These are phyloP conservation scores for Trichophyton equinum DNA, from an alignment of 2,329 filamentous ascomycete species.

Conservation along the genomic window DNA sequence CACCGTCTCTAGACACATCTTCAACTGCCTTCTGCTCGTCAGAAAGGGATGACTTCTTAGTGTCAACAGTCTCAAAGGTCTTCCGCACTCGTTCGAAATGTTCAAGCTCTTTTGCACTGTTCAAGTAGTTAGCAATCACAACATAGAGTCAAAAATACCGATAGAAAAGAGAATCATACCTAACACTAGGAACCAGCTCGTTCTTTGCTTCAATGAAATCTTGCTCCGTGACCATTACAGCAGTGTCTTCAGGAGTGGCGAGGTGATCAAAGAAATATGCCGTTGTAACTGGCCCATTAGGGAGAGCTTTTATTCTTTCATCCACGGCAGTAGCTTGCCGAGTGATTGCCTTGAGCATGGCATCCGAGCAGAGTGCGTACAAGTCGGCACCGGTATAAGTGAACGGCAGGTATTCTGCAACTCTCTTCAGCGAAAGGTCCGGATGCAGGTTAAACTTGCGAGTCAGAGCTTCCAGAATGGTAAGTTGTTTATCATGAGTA, in stretches of 20 bases:
- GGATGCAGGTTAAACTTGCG: slow-evolving; percentile 85
- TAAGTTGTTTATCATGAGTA: slow-evolving; percentile 91
- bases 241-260: slow-evolving; percentile 67
- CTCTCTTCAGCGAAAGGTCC: slow-evolving; percentile 57
- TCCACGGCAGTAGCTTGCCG: slow-evolving; percentile 76
- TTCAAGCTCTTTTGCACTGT: slow-evolving; percentile 72
- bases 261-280: slow-evolving; percentile 94
- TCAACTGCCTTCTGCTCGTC: not conserved
- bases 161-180: slow-evolving; percentile 23
- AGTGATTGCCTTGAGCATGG: slow-evolving; percentile 97
- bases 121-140: slow-evolving; percentile 14
- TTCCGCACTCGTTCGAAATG: slow-evolving; percentile 80
- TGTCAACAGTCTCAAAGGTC: slow-evolving; percentile 58
- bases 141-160: not conserved
- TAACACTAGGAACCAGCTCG: slow-evolving; percentile 84
- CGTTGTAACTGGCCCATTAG: slow-evolving; percentile 53
- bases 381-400: slow-evolving; percentile 97
- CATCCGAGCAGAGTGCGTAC: slow-evolving; percentile 92
- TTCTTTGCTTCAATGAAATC: slow-evolving; percentile 72
- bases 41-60: slow-evolving; percentile 25
- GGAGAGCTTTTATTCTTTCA: slow-evolving; percentile 59
- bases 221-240: slow-evolving; percentile 75
- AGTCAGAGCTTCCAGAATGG: slow-evolving; percentile 84
- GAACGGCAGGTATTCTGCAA: slow-evolving; percentile 71
- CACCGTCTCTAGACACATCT: not conserved